Evolutionary conservation across 441 rosid species (phyloP), one percentile per base, ranked within the genome.

Genomic region (Gossypium lobatum): DNA sequence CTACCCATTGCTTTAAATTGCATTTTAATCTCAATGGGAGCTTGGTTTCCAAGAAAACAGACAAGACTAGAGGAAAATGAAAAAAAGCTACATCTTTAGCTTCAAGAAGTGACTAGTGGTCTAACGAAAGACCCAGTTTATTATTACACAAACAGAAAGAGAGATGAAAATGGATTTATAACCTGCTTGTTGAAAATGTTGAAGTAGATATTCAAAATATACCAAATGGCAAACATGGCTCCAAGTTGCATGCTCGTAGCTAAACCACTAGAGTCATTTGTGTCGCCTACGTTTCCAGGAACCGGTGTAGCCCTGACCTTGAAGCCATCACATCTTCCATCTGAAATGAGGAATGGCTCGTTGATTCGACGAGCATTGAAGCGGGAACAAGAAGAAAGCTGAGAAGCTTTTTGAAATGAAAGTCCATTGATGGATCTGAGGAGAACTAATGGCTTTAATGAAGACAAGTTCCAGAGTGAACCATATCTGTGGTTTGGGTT

Each of bases 171-270:
- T 23, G 34, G 73, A 70, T 48, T 61, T 7, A 46, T 70, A 76
- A 89, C 89, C 92, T 88, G 90, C 74, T 88, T 89, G 84, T 86
- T 89, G 76, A 83, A 86, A 77, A 89, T 86, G 87, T 88, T 86
- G 90, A 83, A 89, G 83, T 85, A 86, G 75, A 89, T 84, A 46
- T 89, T 89, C 74, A 86, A 76, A 75, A 86, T 77, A 78, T 86
- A 89, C 94, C 94, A 89, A 53, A 82, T 67, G 42, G 81, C 89
- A 17, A 88, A 86, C 92, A 89, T 83, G 64, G 74, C 81, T 61
- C 77, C 86, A 34, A 89, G 83, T 81, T 77, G 82, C 80, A 84
- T 54, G 23, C 71, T 80, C 76, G 64, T 61, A 3, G 74, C 26
- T 34, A 75, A 5, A 62, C 77, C 73, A 59, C 76, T 73, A 17